Base-by-base conservation (phyloP, 176 grass and related monocot species). In the Oryza rufipogon region DNA sequence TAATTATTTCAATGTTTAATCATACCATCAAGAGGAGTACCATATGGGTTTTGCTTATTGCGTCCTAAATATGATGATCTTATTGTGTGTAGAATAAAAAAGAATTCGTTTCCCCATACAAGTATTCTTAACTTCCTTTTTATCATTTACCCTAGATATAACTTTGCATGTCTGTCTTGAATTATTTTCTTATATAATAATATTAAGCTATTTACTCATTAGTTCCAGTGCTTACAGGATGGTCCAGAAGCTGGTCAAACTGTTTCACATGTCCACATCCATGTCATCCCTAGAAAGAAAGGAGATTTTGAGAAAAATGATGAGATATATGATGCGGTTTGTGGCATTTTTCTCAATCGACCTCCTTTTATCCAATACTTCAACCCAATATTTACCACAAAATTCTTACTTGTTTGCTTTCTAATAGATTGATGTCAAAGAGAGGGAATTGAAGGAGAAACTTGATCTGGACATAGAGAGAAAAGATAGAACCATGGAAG, bases 201-300 rank as follows among this genome's bases (percentile, higher is more conserved):
- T 38, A 56, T 20, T 7, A 56, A 19, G 52, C 52, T 56, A 20
- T 20, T 19, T 56, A 6, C 52, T 56, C 14, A 56, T 56, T 56
- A 20, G 52, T 76, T 63, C 73, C 70, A 13, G 4, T 69, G 61
- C 72, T 79, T 84, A 2, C 87, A 98, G 92, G 93, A 98, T 93
- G 96, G 93, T 86, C 93, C 93, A 82, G 70, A 98, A 70, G 91
- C 93, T 74, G 96, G 96, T 20, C 96, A 98, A 83, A 98, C 91
- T 64, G 96, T 98, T 79, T 85, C 93, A 41, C 96, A 95, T 93
- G 89, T 98, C n/a, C 93, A 98, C 83, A 95, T 98, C 87, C 96
- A 95, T 11, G 56, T 98, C 63, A 91, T 95, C 74, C 96, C 91
- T 3, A 93, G 93, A 82, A 98, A 87, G 90, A 85, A 30, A 76